Evolutionary conservation across 2,329 filamentous ascomycete species (phyloP).

Genomic region (Diplocarpon rosae): DNA sequence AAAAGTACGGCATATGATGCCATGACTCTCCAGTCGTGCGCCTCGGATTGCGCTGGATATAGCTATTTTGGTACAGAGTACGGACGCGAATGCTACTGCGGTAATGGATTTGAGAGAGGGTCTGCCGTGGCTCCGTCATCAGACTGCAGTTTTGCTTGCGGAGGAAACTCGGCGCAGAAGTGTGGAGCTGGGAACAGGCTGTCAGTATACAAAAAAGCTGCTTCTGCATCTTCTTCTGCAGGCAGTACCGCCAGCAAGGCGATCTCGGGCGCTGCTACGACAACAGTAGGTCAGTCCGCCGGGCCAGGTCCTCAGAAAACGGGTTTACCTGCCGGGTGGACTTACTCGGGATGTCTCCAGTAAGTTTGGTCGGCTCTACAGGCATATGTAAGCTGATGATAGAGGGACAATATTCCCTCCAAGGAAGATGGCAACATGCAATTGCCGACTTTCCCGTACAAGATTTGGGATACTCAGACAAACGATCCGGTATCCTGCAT

Average conservation of each 20-base stretch:
- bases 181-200: slow-evolving; percentile 17
- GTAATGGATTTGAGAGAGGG: slow-evolving; percentile 10
- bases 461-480: slow-evolving; percentile 6
- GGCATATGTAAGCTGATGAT: not conserved
- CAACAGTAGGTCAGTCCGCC: slow-evolving; percentile 1
- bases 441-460: slow-evolving; percentile 13
- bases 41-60: slow-evolving; percentile 13
- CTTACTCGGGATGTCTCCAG: slow-evolving; percentile 24
- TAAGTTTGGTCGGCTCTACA: slow-evolving; percentile 2
- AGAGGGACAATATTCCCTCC: slow-evolving; percentile 45
- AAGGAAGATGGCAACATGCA: slow-evolving; percentile 26
- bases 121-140: slow-evolving; percentile 3
- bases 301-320: slow-evolving; percentile 10
- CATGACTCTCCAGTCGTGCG: slow-evolving; percentile 23
- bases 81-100: slow-evolving; percentile 15
- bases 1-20: slow-evolving; percentile 10
- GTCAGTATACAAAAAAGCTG: slow-evolving; percentile 7
- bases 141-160: slow-evolving; percentile 13
- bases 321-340: slow-evolving; percentile 14
- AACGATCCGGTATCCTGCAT: slow-evolving; percentile 10
- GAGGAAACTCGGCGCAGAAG: slow-evolving; percentile 10
- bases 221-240: not conserved
- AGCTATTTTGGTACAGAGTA: slow-evolving; percentile 17
- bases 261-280: not conserved
- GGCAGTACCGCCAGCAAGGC: not conserved